Evolutionary conservation across 306 rosid genomes (phyloP), one percentile per base, ranked within the genome.

Genomic region (Citrullus colocynthis): DNA sequence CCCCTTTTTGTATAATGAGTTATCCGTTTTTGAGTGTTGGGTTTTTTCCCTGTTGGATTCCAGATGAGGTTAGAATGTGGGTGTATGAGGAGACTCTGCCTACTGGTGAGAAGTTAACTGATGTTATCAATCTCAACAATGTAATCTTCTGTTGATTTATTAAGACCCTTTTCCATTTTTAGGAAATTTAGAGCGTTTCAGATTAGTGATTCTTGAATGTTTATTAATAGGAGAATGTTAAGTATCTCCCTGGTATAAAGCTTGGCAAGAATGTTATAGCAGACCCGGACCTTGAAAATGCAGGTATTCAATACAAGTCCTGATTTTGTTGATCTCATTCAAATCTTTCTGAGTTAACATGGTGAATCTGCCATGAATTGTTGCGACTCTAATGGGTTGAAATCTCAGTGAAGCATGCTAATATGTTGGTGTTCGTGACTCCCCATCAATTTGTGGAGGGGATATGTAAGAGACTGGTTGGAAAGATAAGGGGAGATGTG

Each of bases 31-130:
- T 80, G 76, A 39, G 6, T 32, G 39, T 16, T 16, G 12, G 20
- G 52, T 45, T 52, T 54, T 45, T 24, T 8, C 2, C 4, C 6
- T 51, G 56, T 41, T 81, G 79, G 80, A 80, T 75, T 82, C 80
- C 86, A 95, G 98, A 92, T 85, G 92, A 94, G 64, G 97, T 94
- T 70, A 87, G 93, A 78, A 90, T 94, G 97, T 94, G 98, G 98
- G 98, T 94, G 44, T 94, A 44, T 16, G 97, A 92, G 84, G 98
- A 92, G 75, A 88, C 82, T 21, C 83, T 94, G 56, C 90, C 95
- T 30, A 82, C 76, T 80, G 98, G 97, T 13, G 92, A 87, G 78
- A 94, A 89, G 82, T 96, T 94, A 75, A 80, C 96, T 28, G 95
- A 94, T 32, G 91, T 81, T 80, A 94, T 94, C 88, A 92, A 92